phyloP scores from a whole-genome alignment of 176 grass and related monocot genomes.

The Ananas comosus region DNA sequence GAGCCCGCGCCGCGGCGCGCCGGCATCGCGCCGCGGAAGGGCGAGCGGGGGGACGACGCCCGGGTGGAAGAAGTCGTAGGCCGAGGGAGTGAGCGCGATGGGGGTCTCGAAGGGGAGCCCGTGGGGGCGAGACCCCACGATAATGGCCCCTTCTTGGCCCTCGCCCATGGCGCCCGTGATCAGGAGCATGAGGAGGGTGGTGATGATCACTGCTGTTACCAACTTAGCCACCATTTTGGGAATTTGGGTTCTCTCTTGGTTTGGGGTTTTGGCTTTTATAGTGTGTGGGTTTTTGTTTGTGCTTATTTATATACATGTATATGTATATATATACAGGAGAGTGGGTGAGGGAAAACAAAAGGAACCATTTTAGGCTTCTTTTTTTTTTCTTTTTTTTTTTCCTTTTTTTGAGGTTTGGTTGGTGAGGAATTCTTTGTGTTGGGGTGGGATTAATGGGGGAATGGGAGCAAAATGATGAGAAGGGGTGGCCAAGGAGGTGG shows the following conservation, averaged over 20 bases:
- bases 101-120: slow-evolving; percentile 75
- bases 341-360: slow-evolving; percentile 22
- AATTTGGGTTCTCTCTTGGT: no score
- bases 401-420: slow-evolving; percentile 47
- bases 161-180: slow-evolving; percentile 22
- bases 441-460: slow-evolving; percentile 12
- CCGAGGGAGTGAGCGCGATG: slow-evolving; percentile 49
- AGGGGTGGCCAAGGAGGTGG: slow-evolving; percentile 5
- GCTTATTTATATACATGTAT: slow-evolving; percentile 34
- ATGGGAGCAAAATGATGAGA: slow-evolving; percentile 59
- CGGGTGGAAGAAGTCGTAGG: slow-evolving; percentile 84
- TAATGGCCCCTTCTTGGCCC: slow-evolving; percentile 24
- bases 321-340: not conserved
- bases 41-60: slow-evolving; percentile 11
- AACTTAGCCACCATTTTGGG: no score
- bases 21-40: not conserved
- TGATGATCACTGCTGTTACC: slow-evolving; percentile 21
- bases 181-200: slow-evolving; percentile 25
- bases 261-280: no score
- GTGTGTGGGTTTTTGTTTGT: not conserved
- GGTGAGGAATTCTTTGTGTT: slow-evolving; percentile 43
- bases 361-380: not conserved
- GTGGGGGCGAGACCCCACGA: slow-evolving; percentile 38
- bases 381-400: not conserved
- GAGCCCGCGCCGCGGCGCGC: slow-evolving; percentile 26